Evolutionary conservation across 108 stramenopile species (phyloP), one percentile per base, ranked within the genome.

Genomic region (Cyclotella sp.): DNA sequence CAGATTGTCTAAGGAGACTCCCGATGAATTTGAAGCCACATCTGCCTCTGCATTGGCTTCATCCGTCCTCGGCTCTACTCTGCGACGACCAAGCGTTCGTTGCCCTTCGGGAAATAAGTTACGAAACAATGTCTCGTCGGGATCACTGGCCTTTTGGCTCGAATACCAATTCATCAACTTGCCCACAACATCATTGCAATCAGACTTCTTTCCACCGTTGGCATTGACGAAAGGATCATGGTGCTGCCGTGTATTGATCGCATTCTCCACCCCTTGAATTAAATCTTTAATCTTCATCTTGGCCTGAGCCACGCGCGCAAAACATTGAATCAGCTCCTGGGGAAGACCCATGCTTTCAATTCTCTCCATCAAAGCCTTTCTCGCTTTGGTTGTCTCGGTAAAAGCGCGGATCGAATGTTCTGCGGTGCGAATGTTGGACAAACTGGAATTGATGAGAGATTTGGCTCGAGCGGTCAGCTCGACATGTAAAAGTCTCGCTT

Each of bases 1-100:
- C 19, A 95, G 68, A 66, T 91, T 86, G 57, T 95, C 91, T 53
- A 92, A 62, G 0, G 91, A 78, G 12, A 92, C 79, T 30, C 89
- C 90, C 12, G 74, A 75, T n/a, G 55, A 43, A 29, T 65, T 63
- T n/a, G 72, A 73, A 13, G 54, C 62, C 15, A 10, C 73, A 26
- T 62, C 68, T 63, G 61, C 49, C 22, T 62, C 68, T 63, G 61
- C 49, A 28, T 68, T 45, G 34, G 72, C 78, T 58, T 79, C 78
- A 45, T 63, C 66, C 21, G 86, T 86, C 28, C 83, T 79, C 14
- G 86, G 86, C 29, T 81, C 79, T 13, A 72, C 26, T 22, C 86
- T 74, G 27, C 83, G 74, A 28, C 63, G 52, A 16, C 39, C 58
- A 9, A 60, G 15, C 11, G 47, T 49, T n/a, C n/a, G 15, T n/a